These are phyloP conservation scores for Leccinellum albellum DNA, from an alignment of 768 basidiomycete genomes.

Conservation along the genomic window DNA sequence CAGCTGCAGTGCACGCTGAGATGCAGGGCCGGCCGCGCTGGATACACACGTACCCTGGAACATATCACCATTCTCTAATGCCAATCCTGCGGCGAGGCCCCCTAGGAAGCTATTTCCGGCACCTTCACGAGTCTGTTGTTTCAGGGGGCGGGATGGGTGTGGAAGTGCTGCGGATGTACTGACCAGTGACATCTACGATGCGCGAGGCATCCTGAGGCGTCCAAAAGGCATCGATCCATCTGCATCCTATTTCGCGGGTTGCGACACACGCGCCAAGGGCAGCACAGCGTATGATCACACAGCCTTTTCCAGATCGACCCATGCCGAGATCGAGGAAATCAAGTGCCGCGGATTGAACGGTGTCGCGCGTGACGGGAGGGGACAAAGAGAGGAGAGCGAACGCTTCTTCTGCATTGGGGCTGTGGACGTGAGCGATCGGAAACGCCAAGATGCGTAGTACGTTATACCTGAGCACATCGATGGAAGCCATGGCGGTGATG, in stretches of 20 bases:
- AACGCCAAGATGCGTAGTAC: neutral
- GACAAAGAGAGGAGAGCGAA: conserved; percentile 60
- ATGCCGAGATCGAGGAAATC: conserved; percentile 61
- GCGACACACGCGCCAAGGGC: conserved; percentile 66
- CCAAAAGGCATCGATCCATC: conserved; percentile 81
- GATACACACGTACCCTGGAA: conserved; percentile 50
- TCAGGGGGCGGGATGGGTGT: conserved; percentile 3
- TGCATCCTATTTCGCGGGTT: conserved; percentile 36
- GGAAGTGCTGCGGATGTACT: conserved; percentile 10
- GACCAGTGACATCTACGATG: conserved; percentile 82
- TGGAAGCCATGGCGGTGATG: conserved; percentile 49
- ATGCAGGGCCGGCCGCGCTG: conserved; percentile 1
- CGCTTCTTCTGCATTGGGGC: conserved; percentile 88
- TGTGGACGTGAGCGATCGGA: conserved; percentile 26
- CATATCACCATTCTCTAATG: conserved; percentile 53
- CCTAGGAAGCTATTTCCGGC: conserved; percentile 92
- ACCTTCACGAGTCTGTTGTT: conserved; percentile 39
- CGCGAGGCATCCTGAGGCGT: conserved; percentile 39
- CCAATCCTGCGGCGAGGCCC: conserved; percentile 73
- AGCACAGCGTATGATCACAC: conserved; percentile 74
- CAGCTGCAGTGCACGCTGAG: conserved; percentile 42
- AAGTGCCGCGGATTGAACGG: conserved; percentile 65
- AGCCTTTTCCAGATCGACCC: conserved; percentile 46
- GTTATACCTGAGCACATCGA: conserved; percentile 68
- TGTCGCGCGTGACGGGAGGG: conserved; percentile 35